Conservation (phyloP, 306 rosid species). For the Malus domestica region DNA sequence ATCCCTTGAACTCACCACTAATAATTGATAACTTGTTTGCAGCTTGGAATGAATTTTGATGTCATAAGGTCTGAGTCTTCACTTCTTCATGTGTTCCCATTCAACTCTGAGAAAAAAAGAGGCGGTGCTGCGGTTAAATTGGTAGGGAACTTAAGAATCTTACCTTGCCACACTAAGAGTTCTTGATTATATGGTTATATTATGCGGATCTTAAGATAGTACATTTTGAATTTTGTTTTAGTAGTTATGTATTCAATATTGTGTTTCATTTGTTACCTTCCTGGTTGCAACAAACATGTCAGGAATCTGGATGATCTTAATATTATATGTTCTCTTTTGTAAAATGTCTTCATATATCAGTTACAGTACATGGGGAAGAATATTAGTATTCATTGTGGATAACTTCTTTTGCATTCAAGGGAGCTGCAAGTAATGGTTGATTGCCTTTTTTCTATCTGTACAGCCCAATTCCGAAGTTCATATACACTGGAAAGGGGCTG, state of each 20-base stretch:
- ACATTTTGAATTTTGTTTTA: not conserved
- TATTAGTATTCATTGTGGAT: not conserved
- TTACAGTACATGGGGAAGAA: not conserved
- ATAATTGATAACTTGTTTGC: conserved; percentile 23
- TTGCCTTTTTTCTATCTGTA: not conserved
- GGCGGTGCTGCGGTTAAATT: conserved; percentile 61
- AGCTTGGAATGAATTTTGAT: conserved; percentile 82
- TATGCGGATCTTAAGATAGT: not conserved
- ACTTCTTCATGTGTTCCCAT: conserved; percentile 69
- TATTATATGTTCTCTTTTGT: not conserved
- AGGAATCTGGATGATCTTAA: not conserved
- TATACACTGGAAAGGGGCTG: conserved; percentile 98
- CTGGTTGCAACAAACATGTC: not conserved
- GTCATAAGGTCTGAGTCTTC: conserved; percentile 46
- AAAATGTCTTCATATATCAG: not conserved
- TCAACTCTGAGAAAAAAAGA: conserved; percentile 80
- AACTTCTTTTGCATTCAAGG: conserved; percentile 9
- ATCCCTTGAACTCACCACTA: not conserved
- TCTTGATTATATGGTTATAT: not conserved
- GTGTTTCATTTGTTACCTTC: not conserved
- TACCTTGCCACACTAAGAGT: not conserved
- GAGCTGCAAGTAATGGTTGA: conserved; percentile 10
- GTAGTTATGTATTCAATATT: not conserved
- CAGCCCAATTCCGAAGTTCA: conserved; percentile 60
- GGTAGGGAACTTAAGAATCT: conserved; percentile 30